phyloP scores from a whole-genome alignment of 495 filamentous ascomycete species.

The Hypoxylon rickii region DNA sequence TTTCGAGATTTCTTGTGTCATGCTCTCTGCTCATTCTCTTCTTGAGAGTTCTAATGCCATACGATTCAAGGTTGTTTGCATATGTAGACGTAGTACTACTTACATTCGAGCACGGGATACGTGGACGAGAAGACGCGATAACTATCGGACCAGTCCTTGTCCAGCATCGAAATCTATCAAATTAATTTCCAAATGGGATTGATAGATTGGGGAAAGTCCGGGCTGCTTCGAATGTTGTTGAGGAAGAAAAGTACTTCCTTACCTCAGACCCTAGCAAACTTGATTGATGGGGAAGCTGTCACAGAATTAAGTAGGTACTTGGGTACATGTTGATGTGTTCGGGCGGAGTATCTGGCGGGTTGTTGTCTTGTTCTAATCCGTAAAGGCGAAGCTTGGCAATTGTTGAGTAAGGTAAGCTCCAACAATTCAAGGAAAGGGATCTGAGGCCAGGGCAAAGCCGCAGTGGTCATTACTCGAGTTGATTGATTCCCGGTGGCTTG shows the following conservation, averaged over 20 bases:
- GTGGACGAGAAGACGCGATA: no score
- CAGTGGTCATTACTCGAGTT: not conserved
- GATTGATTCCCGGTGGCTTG: not conserved
- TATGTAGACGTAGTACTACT: no score
- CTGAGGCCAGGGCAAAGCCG: not conserved
- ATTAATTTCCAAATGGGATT: not conserved
- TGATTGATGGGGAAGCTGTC: conserved; percentile 24
- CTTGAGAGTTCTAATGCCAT: no score
- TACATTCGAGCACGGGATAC: no score
- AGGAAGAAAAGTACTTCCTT: not conserved
- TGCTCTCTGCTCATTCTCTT: not conserved
- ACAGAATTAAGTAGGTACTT: no score
- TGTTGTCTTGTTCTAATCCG: no score
- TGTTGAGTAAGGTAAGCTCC: conserved; percentile 32
- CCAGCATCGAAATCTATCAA: no score
- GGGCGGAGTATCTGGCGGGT: not conserved
- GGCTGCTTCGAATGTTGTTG: conserved; percentile 31
- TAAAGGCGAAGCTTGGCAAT: conserved; percentile 28
- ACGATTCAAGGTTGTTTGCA: no score
- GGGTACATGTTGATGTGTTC: not conserved
- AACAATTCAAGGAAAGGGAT: conserved; percentile 32
- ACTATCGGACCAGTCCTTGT: no score
- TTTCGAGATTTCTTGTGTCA: no score
- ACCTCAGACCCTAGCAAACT: not conserved
- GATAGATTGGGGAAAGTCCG: conserved; percentile 32